Conservation (phyloP, 169 alveolate species). For the Plasmodium blacklocki region DNA sequence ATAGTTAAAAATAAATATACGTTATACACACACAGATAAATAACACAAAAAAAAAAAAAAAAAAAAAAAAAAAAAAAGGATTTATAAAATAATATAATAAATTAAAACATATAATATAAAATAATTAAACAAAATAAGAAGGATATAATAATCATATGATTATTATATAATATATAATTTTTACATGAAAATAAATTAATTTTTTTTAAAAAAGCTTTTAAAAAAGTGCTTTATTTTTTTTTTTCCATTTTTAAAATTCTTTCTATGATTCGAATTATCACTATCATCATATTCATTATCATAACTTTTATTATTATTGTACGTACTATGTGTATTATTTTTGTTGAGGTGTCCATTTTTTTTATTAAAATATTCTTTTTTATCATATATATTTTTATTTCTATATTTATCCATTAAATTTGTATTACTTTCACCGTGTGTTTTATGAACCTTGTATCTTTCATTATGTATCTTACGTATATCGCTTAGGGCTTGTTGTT, state of each 20-base stretch:
- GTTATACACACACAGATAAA: too few species aligned
- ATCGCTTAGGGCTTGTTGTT: constrained; percentile 59
- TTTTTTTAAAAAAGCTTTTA: constrained; percentile 64
- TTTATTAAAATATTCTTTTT: not conserved
- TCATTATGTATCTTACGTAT: constrained; percentile 64
- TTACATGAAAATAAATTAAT: not conserved
- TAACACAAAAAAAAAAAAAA: too few species aligned
- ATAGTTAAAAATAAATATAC: too few species aligned
- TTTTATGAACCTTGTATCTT: constrained; percentile 43
- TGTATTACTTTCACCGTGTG: constrained; percentile 7
- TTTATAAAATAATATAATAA: not conserved
- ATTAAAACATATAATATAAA: too few species aligned
- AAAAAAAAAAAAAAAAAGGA: not conserved
- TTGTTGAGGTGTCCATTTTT: not conserved
- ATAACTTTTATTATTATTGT: too few species aligned
- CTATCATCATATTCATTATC: too few species aligned
- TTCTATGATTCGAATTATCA: not conserved
- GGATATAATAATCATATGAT: too few species aligned
- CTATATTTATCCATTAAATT: constrained; percentile 1
- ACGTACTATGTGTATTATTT: not conserved
- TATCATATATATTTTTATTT: not conserved
- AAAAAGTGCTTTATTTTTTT: constrained; percentile 63
- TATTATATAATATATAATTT: too few species aligned
- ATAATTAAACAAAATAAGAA: not conserved
- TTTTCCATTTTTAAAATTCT: constrained; percentile 27